Base-by-base conservation (phyloP, 2,329 filamentous ascomycete genomes). In the Fusarium poae region DNA sequence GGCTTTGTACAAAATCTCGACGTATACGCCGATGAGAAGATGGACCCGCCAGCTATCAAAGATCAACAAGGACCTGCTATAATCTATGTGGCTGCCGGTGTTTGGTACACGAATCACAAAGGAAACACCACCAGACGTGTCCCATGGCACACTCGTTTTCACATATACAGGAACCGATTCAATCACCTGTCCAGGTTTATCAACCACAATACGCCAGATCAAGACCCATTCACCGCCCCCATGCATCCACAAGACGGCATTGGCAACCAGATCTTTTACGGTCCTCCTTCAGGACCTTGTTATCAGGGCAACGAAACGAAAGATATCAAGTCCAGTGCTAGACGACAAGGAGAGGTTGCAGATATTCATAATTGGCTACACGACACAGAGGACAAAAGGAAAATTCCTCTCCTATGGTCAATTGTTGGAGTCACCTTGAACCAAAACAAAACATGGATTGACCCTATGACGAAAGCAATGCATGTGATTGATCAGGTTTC, bases 401-500 rank as follows among this genome's bases (percentile, higher is more conserved):
- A 45, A 3, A 42, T 73, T 3, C 71, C 64, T 5, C 23, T 73
- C 3, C 27, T 73, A 1, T 62, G 66, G 32, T 43, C 64, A 4
- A 61, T 65, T 12, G 43, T 46, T 8, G 54, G 54, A 0, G 18
- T 73, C 2, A 59, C 63, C 6, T 40, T 37, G 1, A 34, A 60
- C 12, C 65, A 74, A 18, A 65, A 71, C 9, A 37, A 68, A 16
- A 64, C 61, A 32, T 70, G 65, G 30, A 62, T 65, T 2, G 72
- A 76, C 18, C 71, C 56, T 10, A 40, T 64, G 13, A 23, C 45
- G 4, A 75, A 68, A 0, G 59, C 74, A 8, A 68, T 78, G 16
- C 78, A 80, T 39, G 77, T 76, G 2, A 68, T 70, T 12, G 67
- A 74, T n/a, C 44, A 61, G 0, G 68, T 76, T 10, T 68, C 75